Evolutionary conservation across 345 rosid genomes (phyloP), one percentile per base, ranked within the genome.

Genomic region (Barbarea vulgaris): DNA sequence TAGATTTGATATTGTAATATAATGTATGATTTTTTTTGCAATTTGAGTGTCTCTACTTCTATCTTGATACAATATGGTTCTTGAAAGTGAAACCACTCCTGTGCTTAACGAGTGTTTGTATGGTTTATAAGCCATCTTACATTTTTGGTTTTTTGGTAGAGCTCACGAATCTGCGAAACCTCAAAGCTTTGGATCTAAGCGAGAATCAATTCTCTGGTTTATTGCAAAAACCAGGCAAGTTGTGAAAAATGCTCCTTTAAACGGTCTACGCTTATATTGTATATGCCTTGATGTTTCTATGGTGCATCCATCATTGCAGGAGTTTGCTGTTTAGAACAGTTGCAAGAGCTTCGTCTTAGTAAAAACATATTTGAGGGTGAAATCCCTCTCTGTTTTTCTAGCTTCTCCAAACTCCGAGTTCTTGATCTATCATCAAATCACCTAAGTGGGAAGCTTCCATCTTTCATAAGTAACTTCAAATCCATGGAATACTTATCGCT

Each of bases 161-260:
- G 74, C 74, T 70, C 57, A 57, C 9, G 8, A 57, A 57, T 57
- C 33, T 44, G 31, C 14, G 10, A 24, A 70, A 70, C 1, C 66
- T 70, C 34, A 70, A 46, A 57, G 74, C 74, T 46, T 57, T 70
- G 56, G 74, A 57, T 70, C 74, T 70, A 46, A 70, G 74, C 6
- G 11, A 57, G 2, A 70, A 70, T 70, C 12, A 2, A 30, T 21
- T 57, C 53, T 28, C 65, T 18, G 74, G 74, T 31, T 57, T 66
- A 70, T 14, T 70, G 12, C 46, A 70, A 39, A 47, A 5, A 14
- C 47, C 4, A 70, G 74, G 56, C 34, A 56, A 69, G 74, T 56
- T 10, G 21, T 56, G 30, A 31, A 31, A 4, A 9, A 11, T 69
- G 50, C 10, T 39, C 22, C 14, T 19, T 34, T 34, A 5, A 17